phyloP scores from a whole-genome alignment of 225 moss, liverwort and hornwort species.

The Neckera pumila region DNA sequence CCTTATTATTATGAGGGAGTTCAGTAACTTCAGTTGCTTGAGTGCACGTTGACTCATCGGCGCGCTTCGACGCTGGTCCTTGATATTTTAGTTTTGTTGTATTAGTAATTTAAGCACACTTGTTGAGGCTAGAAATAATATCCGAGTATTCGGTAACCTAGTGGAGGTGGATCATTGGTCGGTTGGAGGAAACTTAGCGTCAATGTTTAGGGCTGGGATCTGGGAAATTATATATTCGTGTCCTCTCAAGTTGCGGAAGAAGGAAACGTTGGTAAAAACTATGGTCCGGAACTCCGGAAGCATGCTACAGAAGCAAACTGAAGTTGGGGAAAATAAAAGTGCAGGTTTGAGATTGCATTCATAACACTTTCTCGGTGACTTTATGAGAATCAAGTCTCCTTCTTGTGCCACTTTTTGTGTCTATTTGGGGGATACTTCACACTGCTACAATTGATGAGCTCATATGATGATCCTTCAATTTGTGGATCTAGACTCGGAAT shows the following conservation, averaged over 20 bases:
- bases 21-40: background rate
- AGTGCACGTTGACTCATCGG: background rate
- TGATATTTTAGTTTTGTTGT: background rate
- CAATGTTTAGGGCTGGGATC: background rate
- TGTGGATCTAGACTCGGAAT: too few species aligned
- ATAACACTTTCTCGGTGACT: too few species aligned
- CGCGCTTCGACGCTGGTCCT: background rate
- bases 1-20: background rate
- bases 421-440: too few species aligned
- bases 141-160: background rate
- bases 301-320: background rate
- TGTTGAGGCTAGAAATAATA: background rate
- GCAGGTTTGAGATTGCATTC: background rate
- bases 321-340: background rate
- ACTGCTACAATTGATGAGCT: too few species aligned
- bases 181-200: background rate
- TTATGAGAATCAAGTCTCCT: background rate
- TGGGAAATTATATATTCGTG: background rate
- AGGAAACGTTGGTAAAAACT: background rate
- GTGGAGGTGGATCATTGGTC: background rate
- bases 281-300: background rate
- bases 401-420: too few species aligned
- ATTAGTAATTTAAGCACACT: background rate
- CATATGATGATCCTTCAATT: too few species aligned
- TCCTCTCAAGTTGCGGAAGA: background rate